Conservation (phyloP, 1,139 yeast genomes). For the Taphrina populina region DNA sequence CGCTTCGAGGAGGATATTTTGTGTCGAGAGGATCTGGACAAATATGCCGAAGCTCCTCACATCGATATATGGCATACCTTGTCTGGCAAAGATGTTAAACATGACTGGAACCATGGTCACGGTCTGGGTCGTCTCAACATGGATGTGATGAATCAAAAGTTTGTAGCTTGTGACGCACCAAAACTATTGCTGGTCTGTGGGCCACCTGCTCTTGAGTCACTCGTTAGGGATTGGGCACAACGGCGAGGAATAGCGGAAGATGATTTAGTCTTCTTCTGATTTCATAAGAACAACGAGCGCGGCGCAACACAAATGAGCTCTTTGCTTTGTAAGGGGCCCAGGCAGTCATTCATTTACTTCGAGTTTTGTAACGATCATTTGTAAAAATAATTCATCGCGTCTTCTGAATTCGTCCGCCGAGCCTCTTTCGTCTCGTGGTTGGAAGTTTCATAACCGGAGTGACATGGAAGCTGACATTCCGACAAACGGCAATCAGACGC, state of each 20-base stretch:
- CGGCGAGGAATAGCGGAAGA: slow-evolving; percentile 19
- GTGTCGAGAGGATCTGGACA: slow-evolving; percentile 75
- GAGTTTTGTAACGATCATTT: too few relatives aligned
- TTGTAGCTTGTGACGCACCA: slow-evolving; percentile 5
- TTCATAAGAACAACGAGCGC: background rate
- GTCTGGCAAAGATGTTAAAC: slow-evolving; percentile 26
- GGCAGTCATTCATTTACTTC: too few relatives aligned
- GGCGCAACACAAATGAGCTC: too few relatives aligned
- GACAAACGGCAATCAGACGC: too few relatives aligned
- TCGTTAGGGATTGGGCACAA: slow-evolving; percentile 27
- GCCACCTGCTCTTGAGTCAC: slow-evolving; percentile 23
- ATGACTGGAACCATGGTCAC: slow-evolving; percentile 31
- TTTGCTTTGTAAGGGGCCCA: too few relatives aligned
- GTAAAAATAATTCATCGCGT: too few relatives aligned
- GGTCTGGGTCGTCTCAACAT: slow-evolving; percentile 36
- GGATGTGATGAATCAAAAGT: slow-evolving; percentile 33
- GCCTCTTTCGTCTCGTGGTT: too few relatives aligned
- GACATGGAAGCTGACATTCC: too few relatives aligned
- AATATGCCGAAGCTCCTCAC: slow-evolving; percentile 52
- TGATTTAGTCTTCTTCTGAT: slow-evolving; percentile 20
- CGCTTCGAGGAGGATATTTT: slow-evolving; percentile 73
- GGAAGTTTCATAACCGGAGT: too few relatives aligned
- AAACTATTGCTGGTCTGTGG: slow-evolving; percentile 27
- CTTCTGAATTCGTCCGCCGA: too few relatives aligned
- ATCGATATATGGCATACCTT: slow-evolving; percentile 37